Percentiles rank a stretch among this genome's conserved stretches.
These are phyloP conservation scores for Cladophialophora exuberans DNA, from an alignment of 2,329 filamentous ascomycete genomes.

Conservation along the genomic window DNA sequence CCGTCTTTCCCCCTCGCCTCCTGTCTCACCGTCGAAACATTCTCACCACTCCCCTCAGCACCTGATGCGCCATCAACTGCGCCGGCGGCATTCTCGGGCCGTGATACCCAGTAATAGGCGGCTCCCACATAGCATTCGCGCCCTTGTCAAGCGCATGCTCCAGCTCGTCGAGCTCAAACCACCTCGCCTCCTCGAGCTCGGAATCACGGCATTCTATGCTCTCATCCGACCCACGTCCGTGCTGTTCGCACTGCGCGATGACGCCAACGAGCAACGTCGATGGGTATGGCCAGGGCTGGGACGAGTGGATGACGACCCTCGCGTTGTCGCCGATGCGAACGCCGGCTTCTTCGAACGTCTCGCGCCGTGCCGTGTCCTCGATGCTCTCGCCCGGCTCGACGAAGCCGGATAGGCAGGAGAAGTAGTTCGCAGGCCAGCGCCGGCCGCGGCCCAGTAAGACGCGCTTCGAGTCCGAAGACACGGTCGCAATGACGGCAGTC, in stretches of 20 bases:
- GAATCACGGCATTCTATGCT: slow-evolving; percentile 79
- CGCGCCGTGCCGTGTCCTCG: slow-evolving; percentile 78
- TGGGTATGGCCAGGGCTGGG: slow-evolving; percentile 85
- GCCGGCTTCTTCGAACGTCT: slow-evolving; percentile 84
- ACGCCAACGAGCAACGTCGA: slow-evolving; percentile 83
- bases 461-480: slow-evolving; percentile 75
- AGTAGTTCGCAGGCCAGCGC: slow-evolving; percentile 82
- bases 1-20: no score
- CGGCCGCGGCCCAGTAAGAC: slow-evolving; percentile 83
- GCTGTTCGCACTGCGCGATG: slow-evolving; percentile 72
- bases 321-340: slow-evolving; percentile 72
- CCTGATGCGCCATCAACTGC: slow-evolving; percentile 24
- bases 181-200: slow-evolving; percentile 85
- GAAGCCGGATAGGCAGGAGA: slow-evolving; percentile 84
- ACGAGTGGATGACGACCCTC: slow-evolving; percentile 78
- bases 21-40: no score
- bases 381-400: slow-evolving; percentile 82
- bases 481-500: slow-evolving; percentile 92
- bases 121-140: slow-evolving; percentile 26
- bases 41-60: slow-evolving; percentile 19
- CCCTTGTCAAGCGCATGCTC: slow-evolving; percentile 63
- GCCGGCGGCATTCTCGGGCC: slow-evolving; percentile 21
- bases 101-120: slow-evolving; percentile 19
- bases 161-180: slow-evolving; percentile 82
- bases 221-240: no score